Conservation (phyloP, 345 rosid species). For the Brassica juncea region DNA sequence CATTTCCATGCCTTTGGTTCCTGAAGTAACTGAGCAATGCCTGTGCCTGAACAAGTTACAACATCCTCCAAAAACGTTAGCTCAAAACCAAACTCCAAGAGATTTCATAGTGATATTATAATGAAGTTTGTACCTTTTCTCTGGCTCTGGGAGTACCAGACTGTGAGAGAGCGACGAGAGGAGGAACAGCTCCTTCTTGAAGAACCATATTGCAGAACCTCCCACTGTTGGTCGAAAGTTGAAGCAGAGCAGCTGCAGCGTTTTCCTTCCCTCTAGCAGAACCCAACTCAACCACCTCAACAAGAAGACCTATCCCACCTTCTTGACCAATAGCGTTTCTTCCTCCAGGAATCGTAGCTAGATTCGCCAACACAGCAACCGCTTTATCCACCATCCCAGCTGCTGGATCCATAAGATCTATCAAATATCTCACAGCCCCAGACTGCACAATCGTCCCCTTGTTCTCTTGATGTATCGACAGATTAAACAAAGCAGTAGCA, state of each 20-base stretch:
- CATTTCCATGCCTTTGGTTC: constrained; percentile 71
- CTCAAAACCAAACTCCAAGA: not conserved
- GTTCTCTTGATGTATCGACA: constrained; percentile 92
- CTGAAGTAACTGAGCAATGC: constrained; percentile 74
- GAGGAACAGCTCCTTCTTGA: constrained; percentile 97
- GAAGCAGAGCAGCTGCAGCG: constrained; percentile 98
- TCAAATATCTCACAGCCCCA: constrained; percentile 88
- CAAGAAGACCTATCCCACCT: constrained; percentile 77
- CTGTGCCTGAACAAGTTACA: constrained; percentile 66
- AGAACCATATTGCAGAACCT: constrained; percentile 82
- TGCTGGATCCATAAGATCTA: constrained; percentile 97
- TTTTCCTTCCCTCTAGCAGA: constrained; percentile 97
- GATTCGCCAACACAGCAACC: constrained; percentile 94
- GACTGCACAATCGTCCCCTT: constrained; percentile 81
- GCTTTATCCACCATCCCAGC: constrained; percentile 99
- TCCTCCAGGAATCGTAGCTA: constrained; percentile 79
- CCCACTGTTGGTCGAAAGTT: constrained; percentile 70
- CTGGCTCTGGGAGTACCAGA: constrained; percentile 95
- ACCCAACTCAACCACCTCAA: constrained; percentile 97
- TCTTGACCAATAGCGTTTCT: constrained; percentile 80
- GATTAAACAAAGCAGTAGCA: constrained; percentile 93
- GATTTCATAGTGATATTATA: not conserved
- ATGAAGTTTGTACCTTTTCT: constrained; percentile 67
- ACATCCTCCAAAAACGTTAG: not conserved
- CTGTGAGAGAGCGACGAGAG: constrained; percentile 85